phyloP scores from a whole-genome alignment of 441 rosid genomes.

The Erysimum cheiri region DNA sequence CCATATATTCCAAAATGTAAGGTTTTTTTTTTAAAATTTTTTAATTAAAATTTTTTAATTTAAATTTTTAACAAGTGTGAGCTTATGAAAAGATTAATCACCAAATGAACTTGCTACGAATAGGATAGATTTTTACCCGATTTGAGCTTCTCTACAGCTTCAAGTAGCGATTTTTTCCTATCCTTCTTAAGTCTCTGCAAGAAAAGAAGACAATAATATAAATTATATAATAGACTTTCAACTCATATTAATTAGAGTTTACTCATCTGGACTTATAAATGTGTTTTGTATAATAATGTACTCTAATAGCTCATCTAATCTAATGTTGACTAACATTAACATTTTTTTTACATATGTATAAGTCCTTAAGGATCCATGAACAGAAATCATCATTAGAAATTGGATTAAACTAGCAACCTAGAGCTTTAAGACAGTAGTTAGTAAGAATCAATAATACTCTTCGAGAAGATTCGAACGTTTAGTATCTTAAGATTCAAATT shows the following conservation, averaged over 20 bases:
- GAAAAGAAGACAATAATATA: neutral
- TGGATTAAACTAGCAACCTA: neutral
- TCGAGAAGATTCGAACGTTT: neutral
- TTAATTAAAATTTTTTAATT: too few species aligned
- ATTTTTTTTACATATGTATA: neutral
- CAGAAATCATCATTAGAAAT: neutral
- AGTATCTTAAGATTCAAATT: neutral
- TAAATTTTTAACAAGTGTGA: neutral
- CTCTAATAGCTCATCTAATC: neutral
- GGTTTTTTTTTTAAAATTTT: too few species aligned
- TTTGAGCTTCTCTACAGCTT: slow-evolving; percentile 70
- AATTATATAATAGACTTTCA: neutral
- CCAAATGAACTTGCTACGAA: neutral
- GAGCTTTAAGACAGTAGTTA: neutral
- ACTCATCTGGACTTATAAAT: neutral
- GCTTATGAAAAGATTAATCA: neutral
- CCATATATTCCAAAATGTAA: neutral
- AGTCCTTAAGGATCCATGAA: neutral
- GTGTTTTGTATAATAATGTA: neutral
- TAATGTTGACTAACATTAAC: neutral
- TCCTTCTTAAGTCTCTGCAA: slow-evolving; percentile 63
- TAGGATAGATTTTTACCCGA: slow-evolving; percentile 44
- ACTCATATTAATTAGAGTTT: neutral
- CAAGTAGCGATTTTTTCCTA: slow-evolving; percentile 54
- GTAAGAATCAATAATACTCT: neutral